These are phyloP conservation scores for Xanthoparmelia taractica DNA, from an alignment of 495 filamentous ascomycete genomes.

Conservation along the genomic window DNA sequence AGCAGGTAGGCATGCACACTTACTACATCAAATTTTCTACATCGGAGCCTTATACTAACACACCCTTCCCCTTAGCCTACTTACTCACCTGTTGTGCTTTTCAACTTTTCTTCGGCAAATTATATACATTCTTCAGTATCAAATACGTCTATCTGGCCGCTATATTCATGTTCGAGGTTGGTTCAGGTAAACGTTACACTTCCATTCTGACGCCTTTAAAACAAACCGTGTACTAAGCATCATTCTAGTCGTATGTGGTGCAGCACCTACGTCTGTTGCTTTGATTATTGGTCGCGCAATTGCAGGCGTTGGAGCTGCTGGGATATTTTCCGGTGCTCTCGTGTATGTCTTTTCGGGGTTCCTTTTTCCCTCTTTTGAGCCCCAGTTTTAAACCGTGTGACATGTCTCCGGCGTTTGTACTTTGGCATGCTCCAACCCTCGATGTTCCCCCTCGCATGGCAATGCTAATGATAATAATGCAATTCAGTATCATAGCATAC, in stretches of 20 bases:
- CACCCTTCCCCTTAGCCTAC: constrained; percentile 37
- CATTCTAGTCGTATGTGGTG: constrained; percentile 57
- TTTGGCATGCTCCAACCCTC: background rate
- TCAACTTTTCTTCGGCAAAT: constrained; percentile 65
- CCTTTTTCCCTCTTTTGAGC: no score
- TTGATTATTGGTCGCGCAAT: constrained; percentile 82
- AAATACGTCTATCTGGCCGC: constrained; percentile 66
- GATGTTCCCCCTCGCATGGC: background rate
- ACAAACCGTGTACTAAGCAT: background rate
- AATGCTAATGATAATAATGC: background rate
- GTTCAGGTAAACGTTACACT: constrained; percentile 37
- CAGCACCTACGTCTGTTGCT: constrained; percentile 62
- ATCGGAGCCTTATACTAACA: background rate
- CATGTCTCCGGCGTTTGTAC: no score
- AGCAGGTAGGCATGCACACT: constrained; percentile 25
- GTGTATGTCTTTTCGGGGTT: constrained; percentile 28
- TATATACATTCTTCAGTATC: constrained; percentile 72
- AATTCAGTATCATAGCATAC: constrained; percentile 54
- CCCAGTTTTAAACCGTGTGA: no score
- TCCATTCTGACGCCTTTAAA: background rate
- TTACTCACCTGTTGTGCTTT: constrained; percentile 68
- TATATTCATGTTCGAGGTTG: constrained; percentile 73
- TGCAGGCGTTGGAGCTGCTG: constrained; percentile 75
- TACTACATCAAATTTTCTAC: no score
- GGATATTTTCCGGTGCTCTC: constrained; percentile 74